Base-by-base conservation (phyloP, 2,329 filamentous ascomycete species). In the Alternaria brassicae region DNA sequence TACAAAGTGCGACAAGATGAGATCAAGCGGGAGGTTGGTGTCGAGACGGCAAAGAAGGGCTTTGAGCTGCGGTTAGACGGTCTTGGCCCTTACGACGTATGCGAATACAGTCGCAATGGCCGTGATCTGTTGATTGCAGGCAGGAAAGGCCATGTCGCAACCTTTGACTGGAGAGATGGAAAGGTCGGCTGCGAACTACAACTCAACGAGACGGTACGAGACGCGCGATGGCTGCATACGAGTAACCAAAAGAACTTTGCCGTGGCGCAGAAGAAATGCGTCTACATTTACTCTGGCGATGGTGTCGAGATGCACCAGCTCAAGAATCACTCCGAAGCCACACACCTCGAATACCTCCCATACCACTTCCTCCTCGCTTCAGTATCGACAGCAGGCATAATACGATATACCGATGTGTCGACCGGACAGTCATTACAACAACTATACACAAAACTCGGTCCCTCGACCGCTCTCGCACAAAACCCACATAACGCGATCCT, bases 361-460 rank as follows among this genome's bases (percentile, higher is more conserved):
- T 98, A 97, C 75, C 95, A 99, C 77, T 99, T 96, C 77, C 87
- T 99, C 40, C 84, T 99, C 48, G 91, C 91, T 17, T 96, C 93
- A 17, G 86, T 94, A 86, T 92, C 92, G 61, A 89, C 91, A 68
- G 88, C 89, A 44, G 94, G 94, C 37, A 91, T 91, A 70, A 82
- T 99, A 55, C 71, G 75, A 93, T 99, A 97, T 76, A 95, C 95
- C 75, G 95, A 99, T 77, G 93, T 93, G 21, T 96, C 93, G 4
- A 99, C 93, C 6, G 95, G 95, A 39, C 89, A 96, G 73, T 85
- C 96, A 63, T 90, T 98, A 15, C 87, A 89, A 6, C 93, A 98
- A 77, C 85, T 95, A 56, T 88, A 91, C 27, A 98, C 94, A 10
- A 89, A 90, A 74, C 85, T 93, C 61, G 95, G 95, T 27, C 88